phyloP scores from a whole-genome alignment of 225 moss, liverwort and hornwort species.

The Marchantia polymorpha region DNA sequence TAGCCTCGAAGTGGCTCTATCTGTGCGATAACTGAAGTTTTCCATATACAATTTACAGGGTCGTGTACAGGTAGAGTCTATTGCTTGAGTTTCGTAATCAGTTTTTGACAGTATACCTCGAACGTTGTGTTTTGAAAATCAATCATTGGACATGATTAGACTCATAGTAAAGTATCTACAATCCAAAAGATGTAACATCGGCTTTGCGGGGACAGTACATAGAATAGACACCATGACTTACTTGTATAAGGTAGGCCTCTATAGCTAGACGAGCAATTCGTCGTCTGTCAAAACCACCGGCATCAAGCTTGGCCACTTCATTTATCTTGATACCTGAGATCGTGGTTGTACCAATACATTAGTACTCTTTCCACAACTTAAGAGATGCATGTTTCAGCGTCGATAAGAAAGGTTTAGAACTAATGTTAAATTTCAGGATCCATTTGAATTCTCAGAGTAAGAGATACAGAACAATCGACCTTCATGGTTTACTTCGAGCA shows the following conservation, averaged over 20 bases:
- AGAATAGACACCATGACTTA: slow-evolving; percentile 20
- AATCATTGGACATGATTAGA: background rate
- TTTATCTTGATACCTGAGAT: slow-evolving; percentile 87
- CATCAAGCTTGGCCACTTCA: slow-evolving; percentile 62
- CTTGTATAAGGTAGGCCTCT: slow-evolving; percentile 98
- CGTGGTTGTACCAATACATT: background rate
- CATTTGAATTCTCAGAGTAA: background rate
- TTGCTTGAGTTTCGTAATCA: no score
- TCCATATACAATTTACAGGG: background rate
- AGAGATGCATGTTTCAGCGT: no score
- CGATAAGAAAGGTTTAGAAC: no score
- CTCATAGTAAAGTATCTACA: background rate
- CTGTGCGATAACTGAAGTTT: background rate
- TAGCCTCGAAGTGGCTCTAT: background rate
- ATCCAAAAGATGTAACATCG: background rate
- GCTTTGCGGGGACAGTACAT: background rate
- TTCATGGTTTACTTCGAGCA: background rate
- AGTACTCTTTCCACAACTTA: no score
- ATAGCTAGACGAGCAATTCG: slow-evolving; percentile 80
- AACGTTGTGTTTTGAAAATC: background rate
- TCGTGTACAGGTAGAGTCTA: no score
- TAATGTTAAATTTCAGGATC: no score
- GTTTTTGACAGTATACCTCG: background rate
- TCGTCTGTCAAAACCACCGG: slow-evolving; percentile 63
- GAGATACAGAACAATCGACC: background rate